A percentile compares a stretch with the other conserved stretches of the same genome.
Evolutionary conservation across 176 grass and related monocot species (phyloP).

Genomic region (Zea luxurians): DNA sequence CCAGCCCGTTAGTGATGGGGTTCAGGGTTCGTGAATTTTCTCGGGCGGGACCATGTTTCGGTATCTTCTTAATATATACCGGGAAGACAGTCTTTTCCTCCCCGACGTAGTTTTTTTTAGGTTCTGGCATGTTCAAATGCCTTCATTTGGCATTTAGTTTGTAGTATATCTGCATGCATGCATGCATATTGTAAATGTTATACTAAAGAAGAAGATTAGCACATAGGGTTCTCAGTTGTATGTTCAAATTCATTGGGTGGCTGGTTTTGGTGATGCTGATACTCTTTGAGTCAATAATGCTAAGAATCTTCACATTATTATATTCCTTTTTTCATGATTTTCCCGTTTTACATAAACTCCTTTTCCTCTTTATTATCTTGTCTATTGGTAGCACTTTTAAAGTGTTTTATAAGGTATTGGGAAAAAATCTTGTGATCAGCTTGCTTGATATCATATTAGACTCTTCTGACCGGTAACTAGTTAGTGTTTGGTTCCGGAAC

Average conservation of each 20-base stretch:
- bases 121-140: neutral
- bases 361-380: neutral
- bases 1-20: no score
- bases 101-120: no score
- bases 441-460: neutral
- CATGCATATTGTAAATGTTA: neutral
- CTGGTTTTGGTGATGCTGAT: slow-evolving; percentile 6
- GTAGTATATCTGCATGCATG: neutral
- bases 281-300: neutral
- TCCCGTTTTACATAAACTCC: neutral
- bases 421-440: no score
- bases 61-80: no score
- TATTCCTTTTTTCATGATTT: neutral
- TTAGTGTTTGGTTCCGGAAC: neutral
- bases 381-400: neutral
- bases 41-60: no score
- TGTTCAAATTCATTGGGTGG: neutral
- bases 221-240: neutral
- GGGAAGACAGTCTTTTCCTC: no score
- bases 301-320: neutral
- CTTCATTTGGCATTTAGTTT: neutral
- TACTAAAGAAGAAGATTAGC: neutral
- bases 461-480: neutral
- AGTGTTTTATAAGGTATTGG: slow-evolving; percentile 3
- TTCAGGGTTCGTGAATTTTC: no score